Evolutionary conservation across 805 yeast species (phyloP).

Genomic region (Metschnikowia vanudenii): DNA sequence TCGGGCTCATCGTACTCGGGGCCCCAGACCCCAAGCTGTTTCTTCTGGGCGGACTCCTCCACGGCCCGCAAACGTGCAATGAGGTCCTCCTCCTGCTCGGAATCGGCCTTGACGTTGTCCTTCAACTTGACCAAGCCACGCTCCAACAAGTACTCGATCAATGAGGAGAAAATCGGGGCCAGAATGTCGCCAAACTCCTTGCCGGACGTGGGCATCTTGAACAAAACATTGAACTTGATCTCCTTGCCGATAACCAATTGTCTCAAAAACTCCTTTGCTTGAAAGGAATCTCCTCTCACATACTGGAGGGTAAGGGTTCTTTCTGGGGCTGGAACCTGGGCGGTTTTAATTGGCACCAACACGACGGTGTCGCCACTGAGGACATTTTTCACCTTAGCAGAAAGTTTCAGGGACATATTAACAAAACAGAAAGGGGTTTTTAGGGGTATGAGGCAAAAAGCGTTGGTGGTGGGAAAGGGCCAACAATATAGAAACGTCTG

Average conservation of each 20-base stretch:
- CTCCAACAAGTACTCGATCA: constrained; percentile 53
- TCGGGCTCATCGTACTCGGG: constrained; percentile 20
- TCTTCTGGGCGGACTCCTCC: constrained; percentile 51
- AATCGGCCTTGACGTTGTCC: constrained; percentile 42
- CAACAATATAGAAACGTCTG: no score
- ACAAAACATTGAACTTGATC: constrained; percentile 56
- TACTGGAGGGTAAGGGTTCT: constrained; percentile 63
- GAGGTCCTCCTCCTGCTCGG: constrained; percentile 43
- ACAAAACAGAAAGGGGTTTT: background rate
- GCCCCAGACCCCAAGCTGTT: constrained; percentile 59
- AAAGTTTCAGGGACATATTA: constrained; percentile 9
- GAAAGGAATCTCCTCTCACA: constrained; percentile 58
- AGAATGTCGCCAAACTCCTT: constrained; percentile 72
- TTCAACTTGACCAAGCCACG: constrained; percentile 64
- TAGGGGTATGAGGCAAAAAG: background rate
- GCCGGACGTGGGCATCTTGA: constrained; percentile 48
- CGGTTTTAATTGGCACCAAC: constrained; percentile 47
- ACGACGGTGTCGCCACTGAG: constrained; percentile 70
- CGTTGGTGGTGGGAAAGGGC: background rate
- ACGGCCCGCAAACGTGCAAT: constrained; percentile 36
- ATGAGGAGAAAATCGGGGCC: constrained; percentile 60
- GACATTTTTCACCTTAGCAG: constrained; percentile 68
- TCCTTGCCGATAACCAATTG: constrained; percentile 62
- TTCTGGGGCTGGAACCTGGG: constrained; percentile 51
- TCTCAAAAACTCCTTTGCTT: constrained; percentile 62